Percentiles rank a stretch among this genome's conserved stretches.
phyloP scores from a whole-genome alignment of 2,329 filamentous ascomycete species.

The Phaeosphaeria sp. region DNA sequence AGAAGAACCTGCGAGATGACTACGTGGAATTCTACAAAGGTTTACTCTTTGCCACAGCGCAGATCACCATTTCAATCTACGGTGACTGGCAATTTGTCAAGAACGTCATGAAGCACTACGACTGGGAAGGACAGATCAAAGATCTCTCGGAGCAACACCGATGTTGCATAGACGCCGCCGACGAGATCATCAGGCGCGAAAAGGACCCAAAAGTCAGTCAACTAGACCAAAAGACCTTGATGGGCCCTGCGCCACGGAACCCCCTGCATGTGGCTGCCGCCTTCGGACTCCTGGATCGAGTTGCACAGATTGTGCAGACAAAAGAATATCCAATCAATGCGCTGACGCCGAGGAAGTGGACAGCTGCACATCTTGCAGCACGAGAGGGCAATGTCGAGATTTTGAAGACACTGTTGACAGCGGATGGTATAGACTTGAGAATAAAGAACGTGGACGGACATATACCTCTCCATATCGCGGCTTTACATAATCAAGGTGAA shows the following conservation, averaged over 20 bases:
- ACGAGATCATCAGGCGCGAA: slow-evolving; percentile 13
- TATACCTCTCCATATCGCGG: slow-evolving; percentile 23
- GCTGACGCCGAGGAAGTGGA: slow-evolving; percentile 22
- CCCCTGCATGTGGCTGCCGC: slow-evolving; percentile 27
- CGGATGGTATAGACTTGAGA: slow-evolving; percentile 14
- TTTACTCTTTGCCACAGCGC: slow-evolving; percentile 18
- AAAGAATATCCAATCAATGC: slow-evolving; percentile 28
- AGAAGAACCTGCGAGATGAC: slow-evolving; percentile 14
- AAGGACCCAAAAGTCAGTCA: not conserved
- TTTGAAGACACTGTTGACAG: slow-evolving; percentile 18
- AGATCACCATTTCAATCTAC: slow-evolving; percentile 19
- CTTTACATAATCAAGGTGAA: slow-evolving; percentile 10
- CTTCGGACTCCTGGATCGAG: slow-evolving; percentile 14
- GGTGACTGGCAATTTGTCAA: slow-evolving; percentile 20
- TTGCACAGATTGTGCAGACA: slow-evolving; percentile 15
- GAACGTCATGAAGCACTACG: slow-evolving; percentile 19
- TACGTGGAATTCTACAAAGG: slow-evolving; percentile 22
- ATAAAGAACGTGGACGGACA: slow-evolving; percentile 22
- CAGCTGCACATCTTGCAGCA: slow-evolving; percentile 24
- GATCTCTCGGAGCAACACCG: slow-evolving; percentile 13
- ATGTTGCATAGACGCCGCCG: slow-evolving; percentile 6
- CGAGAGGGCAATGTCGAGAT: slow-evolving; percentile 19
- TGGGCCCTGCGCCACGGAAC: slow-evolving; percentile 23
- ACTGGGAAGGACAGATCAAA: slow-evolving; percentile 23
- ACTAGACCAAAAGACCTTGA: slow-evolving; percentile 5